Evolutionary conservation across 495 filamentous ascomycete species (phyloP).

Genomic region (Penicillium atrosanguineum): DNA sequence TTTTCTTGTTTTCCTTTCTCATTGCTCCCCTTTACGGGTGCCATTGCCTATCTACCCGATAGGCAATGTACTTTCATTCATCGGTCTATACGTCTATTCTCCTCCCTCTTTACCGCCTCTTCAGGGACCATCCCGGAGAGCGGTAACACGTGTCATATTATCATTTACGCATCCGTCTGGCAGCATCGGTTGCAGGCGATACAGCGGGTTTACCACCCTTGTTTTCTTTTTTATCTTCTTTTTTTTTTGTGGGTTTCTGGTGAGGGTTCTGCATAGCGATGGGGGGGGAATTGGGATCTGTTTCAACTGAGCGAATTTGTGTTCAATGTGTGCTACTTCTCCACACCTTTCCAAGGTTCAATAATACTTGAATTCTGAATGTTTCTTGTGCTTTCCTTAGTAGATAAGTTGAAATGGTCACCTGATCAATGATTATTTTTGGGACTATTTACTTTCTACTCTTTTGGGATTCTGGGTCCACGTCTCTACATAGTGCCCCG

Average conservation of each 20-base stretch:
- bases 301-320: conserved; percentile 23
- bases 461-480: background rate
- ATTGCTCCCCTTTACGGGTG: background rate
- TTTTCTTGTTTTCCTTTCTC: background rate
- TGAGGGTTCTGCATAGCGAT: conserved; percentile 27
- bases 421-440: background rate
- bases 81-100: background rate
- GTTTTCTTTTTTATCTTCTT: conserved; percentile 14
- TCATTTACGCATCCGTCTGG: conserved; percentile 8
- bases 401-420: too few relatives aligned
- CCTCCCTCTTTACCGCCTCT: conserved; percentile 6
- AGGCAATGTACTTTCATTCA: background rate
- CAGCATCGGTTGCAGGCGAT: conserved; percentile 15
- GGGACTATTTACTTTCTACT: background rate
- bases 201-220: conserved; percentile 2
- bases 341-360: background rate
- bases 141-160: conserved; percentile 23
- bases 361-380: background rate
- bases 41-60: too few relatives aligned
- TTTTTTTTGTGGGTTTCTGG: conserved; percentile 19
- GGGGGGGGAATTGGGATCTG: conserved; percentile 19
- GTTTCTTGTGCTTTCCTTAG: too few relatives aligned
- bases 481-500: background rate
- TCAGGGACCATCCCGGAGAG: background rate
- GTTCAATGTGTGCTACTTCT: conserved; percentile 5